phyloP scores from a whole-genome alignment of 768 basidiomycete species.

The Rhizopogon roseolus region DNA sequence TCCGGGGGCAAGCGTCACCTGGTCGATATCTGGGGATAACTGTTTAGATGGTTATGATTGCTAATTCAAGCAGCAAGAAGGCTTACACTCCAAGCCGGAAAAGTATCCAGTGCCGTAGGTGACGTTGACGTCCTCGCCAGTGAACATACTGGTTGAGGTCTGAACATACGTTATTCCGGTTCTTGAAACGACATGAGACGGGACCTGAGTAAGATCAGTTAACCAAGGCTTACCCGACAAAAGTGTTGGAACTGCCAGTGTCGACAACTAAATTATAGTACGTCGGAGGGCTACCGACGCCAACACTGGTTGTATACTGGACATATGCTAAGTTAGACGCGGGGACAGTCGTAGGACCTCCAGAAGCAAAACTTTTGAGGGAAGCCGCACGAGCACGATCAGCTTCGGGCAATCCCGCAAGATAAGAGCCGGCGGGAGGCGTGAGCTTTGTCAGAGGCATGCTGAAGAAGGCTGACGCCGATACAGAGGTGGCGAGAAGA shows the following conservation, averaged over 20 bases:
- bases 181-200: not conserved
- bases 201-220: not conserved
- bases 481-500: not conserved
- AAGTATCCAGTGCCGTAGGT: slow-evolving; percentile 4
- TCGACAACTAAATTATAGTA: slow-evolving; percentile 16
- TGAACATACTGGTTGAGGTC: slow-evolving; percentile 10
- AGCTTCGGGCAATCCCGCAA: slow-evolving; percentile 1
- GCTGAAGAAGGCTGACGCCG: not conserved
- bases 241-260: slow-evolving; percentile 21
- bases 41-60: not conserved
- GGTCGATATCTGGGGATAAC: slow-evolving; percentile 3
- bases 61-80: too few relatives aligned
- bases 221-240: slow-evolving; percentile 9
- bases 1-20: slow-evolving; percentile 11
- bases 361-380: not conserved
- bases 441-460: not conserved
- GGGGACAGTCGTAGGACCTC: not conserved
- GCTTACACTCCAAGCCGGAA: slow-evolving; percentile 29
- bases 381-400: not conserved
- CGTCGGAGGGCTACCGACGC: slow-evolving; percentile 12
- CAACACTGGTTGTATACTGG: slow-evolving; percentile 11
- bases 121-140: slow-evolving; percentile 6
- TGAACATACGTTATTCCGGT: slow-evolving; percentile 8
- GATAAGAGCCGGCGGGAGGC: not conserved
- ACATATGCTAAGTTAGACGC: slow-evolving; percentile 4